These are phyloP conservation scores for Lolium perenne DNA, from an alignment of 176 grass and related monocot species.

Conservation along the genomic window DNA sequence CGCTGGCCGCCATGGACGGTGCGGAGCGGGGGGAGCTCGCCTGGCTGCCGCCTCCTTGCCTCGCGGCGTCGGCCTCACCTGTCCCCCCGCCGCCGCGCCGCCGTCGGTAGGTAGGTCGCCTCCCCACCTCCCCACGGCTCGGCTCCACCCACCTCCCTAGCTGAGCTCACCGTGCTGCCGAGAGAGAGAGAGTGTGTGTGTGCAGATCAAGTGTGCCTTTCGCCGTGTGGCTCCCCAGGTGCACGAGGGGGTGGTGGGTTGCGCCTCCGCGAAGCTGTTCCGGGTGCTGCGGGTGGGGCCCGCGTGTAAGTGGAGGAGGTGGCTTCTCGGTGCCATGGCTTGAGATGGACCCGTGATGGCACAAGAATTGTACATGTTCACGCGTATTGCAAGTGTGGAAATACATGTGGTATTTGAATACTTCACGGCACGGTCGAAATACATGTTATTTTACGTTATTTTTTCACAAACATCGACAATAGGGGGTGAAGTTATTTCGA, in stretches of 20 bases:
- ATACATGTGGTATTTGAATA: no score
- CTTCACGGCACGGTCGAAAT: no score
- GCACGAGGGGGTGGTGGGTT: slow-evolving; percentile 13
- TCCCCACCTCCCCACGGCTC: background rate
- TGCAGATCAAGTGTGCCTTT: background rate
- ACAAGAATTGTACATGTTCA: no score
- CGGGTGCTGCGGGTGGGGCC: slow-evolving; percentile 16
- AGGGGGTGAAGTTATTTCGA: no score
- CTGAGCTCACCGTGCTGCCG: slow-evolving; percentile 1
- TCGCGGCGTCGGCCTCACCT: background rate
- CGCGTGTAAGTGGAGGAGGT: background rate
- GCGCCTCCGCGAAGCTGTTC: background rate
- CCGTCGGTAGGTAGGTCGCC: background rate
- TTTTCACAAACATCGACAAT: no score
- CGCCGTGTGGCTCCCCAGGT: slow-evolving; percentile 39
- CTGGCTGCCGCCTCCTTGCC: background rate
- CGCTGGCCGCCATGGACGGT: slow-evolving; percentile 49
- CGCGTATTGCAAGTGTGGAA: no score
- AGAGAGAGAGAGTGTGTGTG: background rate
- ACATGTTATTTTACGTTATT: no score
- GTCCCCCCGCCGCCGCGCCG: background rate
- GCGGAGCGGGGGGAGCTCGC: slow-evolving; percentile 12
- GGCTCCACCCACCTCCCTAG: slow-evolving; percentile 26
- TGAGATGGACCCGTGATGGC: no score
- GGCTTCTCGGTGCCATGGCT: no score